Conservation (phyloP, 306 rosid genomes). For the Gillenia trifoliata region DNA sequence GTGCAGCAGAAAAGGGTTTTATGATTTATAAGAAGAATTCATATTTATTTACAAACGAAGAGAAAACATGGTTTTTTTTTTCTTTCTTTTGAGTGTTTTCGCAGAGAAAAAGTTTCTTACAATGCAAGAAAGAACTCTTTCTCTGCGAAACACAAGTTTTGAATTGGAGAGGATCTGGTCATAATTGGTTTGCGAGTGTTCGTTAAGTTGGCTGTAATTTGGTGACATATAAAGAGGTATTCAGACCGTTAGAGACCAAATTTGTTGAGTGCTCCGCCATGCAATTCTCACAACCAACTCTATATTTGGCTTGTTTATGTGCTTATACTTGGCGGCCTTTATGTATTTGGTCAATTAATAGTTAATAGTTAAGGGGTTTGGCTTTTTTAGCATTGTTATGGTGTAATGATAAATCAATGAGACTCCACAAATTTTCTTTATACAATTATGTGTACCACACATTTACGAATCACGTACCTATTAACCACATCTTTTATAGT, state of each 20-base stretch:
- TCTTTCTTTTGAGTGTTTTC: not conserved
- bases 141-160: not conserved
- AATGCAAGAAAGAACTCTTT: not conserved
- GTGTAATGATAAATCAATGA: not conserved
- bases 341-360: not conserved
- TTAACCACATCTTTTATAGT: not conserved
- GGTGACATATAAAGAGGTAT: not conserved
- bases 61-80: not conserved
- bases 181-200: not conserved
- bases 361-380: not conserved
- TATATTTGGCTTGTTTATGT: not conserved
- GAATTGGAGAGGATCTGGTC: not conserved
- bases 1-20: not conserved
- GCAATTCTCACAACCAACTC: not conserved
- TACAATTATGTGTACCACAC: too few relatives aligned
- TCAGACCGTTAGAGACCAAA: not conserved
- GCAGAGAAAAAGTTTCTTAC: conserved; percentile 1
- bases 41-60: not conserved
- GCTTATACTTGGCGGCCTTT: not conserved
- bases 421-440: not conserved
- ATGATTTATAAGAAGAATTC: not conserved
- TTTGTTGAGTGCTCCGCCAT: conserved; percentile 6
- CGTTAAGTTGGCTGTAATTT: not conserved
- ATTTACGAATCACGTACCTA: too few relatives aligned
- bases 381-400: not conserved